phyloP scores from a whole-genome alignment of 108 stramenopile species.

The Skeletonema tropicum region DNA sequence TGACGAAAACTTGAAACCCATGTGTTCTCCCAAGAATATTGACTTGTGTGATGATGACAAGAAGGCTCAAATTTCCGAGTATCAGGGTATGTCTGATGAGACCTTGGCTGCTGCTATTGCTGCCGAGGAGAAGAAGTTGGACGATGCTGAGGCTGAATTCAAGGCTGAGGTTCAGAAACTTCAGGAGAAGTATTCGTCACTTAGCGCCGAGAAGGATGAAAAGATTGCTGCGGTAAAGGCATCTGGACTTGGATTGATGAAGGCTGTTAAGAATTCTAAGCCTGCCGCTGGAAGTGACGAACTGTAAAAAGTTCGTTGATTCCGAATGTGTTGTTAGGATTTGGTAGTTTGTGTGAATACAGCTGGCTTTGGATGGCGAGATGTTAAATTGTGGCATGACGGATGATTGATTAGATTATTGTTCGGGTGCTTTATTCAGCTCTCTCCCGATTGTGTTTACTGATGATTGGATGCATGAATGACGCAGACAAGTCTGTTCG shows the following conservation, averaged over 20 bases:
- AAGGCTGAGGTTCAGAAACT: conserved; percentile 60
- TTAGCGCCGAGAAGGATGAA: conserved; percentile 43
- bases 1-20: conserved; percentile 67
- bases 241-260: conserved; percentile 56
- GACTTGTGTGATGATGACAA: conserved; percentile 68
- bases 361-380: neutral
- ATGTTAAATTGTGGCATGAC: neutral
- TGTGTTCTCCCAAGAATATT: conserved; percentile 58
- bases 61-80: conserved; percentile 66
- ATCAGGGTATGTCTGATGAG: conserved; percentile 44
- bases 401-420: conserved; percentile 1
- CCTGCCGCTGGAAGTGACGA: conserved; percentile 31
- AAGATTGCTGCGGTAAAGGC: conserved; percentile 56
- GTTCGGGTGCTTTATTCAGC: neutral
- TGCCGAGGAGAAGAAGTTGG: conserved; percentile 64
- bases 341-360: neutral
- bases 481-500: conserved; percentile 9
- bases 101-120: conserved; percentile 58
- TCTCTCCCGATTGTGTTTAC: conserved; percentile 11
- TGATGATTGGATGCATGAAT: conserved; percentile 36
- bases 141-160: conserved; percentile 58
- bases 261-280: conserved; percentile 39
- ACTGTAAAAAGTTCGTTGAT: conserved; percentile 22
- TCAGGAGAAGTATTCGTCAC: conserved; percentile 56
- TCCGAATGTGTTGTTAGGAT: neutral